Conservation (phyloP, 306 rosid genomes). For the Dalbergia oliveri region DNA sequence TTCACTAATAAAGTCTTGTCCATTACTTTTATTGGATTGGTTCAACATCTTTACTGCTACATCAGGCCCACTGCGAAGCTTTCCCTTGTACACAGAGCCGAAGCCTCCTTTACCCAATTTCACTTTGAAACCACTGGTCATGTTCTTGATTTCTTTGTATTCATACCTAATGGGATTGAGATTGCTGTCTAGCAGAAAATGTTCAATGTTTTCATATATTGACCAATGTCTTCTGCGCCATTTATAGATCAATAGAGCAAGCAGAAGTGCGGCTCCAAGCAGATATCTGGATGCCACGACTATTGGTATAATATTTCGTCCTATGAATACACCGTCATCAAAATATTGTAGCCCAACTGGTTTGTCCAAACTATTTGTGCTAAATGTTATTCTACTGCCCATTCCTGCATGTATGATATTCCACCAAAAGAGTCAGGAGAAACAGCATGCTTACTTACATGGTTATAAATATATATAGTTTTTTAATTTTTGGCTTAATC, state of each 20-base stretch:
- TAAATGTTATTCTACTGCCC: constrained; percentile 23
- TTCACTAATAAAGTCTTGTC: constrained; percentile 44
- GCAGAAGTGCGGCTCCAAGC: constrained; percentile 5
- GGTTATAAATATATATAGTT: too few relatives aligned
- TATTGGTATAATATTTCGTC: not conserved
- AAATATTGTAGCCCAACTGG: constrained; percentile 9
- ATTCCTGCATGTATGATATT: not conserved
- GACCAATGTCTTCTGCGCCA: constrained; percentile 44
- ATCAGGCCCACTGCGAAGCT: constrained; percentile 17
- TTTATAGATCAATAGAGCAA: constrained; percentile 17
- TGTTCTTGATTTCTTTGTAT: constrained; percentile 38
- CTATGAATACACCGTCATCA: not conserved
- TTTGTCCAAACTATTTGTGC: not conserved
- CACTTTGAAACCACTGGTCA: constrained; percentile 27
- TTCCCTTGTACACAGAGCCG: constrained; percentile 36
- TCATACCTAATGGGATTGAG: constrained; percentile 40
- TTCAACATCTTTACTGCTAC: constrained; percentile 41
- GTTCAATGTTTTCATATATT: constrained; percentile 32
- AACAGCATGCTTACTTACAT: not conserved
- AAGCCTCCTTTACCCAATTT: constrained; percentile 50
- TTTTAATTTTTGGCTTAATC: too few relatives aligned
- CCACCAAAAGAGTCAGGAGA: not conserved
- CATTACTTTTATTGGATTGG: constrained; percentile 11
- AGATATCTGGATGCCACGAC: not conserved
- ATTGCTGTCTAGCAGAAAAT: constrained; percentile 12